A percentile compares a stretch with the other conserved stretches of the same genome.
These are phyloP conservation scores for Xylariaceae sp. DNA, from an alignment of 2,329 filamentous ascomycete genomes.

Conservation along the genomic window DNA sequence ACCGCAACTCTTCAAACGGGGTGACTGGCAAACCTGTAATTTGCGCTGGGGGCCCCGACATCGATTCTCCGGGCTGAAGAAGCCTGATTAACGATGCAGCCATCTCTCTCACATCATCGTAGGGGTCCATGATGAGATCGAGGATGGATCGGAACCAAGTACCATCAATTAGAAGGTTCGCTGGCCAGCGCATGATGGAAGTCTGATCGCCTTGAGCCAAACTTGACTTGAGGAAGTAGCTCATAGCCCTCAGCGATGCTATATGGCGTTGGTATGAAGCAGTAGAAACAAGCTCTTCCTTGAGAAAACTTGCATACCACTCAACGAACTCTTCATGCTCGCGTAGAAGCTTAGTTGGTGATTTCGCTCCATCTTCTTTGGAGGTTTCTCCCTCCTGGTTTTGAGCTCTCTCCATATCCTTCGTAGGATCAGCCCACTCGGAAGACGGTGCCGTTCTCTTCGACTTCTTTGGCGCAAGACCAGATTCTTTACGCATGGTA, in stretches of 20 bases:
- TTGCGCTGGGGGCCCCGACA: conserved; percentile 13
- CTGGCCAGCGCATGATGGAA: conserved; percentile 40
- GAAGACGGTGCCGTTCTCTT: conserved; percentile 18
- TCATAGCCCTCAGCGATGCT: conserved; percentile 68
- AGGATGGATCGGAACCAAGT: conserved; percentile 62
- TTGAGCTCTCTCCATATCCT: neutral
- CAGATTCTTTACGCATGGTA: conserved; percentile 40
- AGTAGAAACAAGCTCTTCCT: conserved; percentile 69
- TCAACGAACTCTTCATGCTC: conserved; percentile 62
- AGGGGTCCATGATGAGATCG: conserved; percentile 82
- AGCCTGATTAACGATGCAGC: conserved; percentile 50
- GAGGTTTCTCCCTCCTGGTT: conserved; percentile 2
- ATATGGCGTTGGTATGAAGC: conserved; percentile 89
- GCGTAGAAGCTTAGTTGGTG: conserved; percentile 38
- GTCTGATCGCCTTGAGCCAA: conserved; percentile 41
- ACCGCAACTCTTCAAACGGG: conserved; percentile 37
- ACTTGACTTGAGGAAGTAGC: conserved; percentile 58
- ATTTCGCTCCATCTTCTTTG: conserved; percentile 11
- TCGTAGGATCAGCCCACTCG: neutral
- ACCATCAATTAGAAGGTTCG: conserved; percentile 39
- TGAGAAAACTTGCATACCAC: conserved; percentile 71
- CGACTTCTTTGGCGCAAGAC: conserved; percentile 36
- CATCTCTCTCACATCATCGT: conserved; percentile 77
- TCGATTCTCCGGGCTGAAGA: conserved; percentile 40
- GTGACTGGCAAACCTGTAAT: conserved; percentile 14